Percentiles rank a stretch among this genome's conserved stretches.
phyloP scores from a whole-genome alignment of 2,329 filamentous ascomycete genomes.

The Passalora sequoiae region DNA sequence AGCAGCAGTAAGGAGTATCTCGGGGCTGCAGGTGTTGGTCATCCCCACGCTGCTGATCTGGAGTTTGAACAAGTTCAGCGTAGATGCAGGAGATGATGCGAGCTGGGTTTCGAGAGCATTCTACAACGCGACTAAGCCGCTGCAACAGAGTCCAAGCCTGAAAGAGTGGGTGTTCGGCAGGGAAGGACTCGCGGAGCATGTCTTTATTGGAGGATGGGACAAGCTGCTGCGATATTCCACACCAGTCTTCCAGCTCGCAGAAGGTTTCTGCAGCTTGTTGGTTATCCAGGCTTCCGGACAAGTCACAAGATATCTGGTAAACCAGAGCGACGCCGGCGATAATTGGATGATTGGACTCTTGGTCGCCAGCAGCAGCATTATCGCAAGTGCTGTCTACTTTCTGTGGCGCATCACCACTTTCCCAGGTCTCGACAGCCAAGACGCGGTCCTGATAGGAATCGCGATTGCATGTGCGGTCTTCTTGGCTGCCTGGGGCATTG shows the following conservation, averaged over 20 bases:
- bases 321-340: slow-evolving; percentile 79
- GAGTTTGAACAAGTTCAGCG: slow-evolving; percentile 90
- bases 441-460: slow-evolving; percentile 86
- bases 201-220: slow-evolving; percentile 83
- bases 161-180: slow-evolving; percentile 85
- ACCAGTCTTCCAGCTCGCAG: slow-evolving; percentile 86
- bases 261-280: slow-evolving; percentile 92
- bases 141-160: slow-evolving; percentile 56
- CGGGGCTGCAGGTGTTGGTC: slow-evolving; percentile 77
- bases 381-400: slow-evolving; percentile 92
- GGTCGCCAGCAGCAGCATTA: slow-evolving; percentile 80
- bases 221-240: slow-evolving; percentile 83
- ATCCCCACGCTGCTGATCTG: slow-evolving; percentile 86
- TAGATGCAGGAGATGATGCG: slow-evolving; percentile 66
- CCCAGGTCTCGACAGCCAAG: slow-evolving; percentile 84
- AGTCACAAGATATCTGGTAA: slow-evolving; percentile 91
- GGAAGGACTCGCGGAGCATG: slow-evolving; percentile 71
- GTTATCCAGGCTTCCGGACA: slow-evolving; percentile 94
- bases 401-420: slow-evolving; percentile 93
- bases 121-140: slow-evolving; percentile 32
- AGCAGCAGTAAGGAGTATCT: slow-evolving; percentile 63
- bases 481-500: slow-evolving; percentile 87
- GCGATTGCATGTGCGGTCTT: slow-evolving; percentile 91
- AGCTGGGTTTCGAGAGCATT: slow-evolving; percentile 71
- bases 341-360: slow-evolving; percentile 94